Evolutionary conservation across 2,329 filamentous ascomycete genomes (phyloP), one percentile per base, ranked within the genome.

Genomic region (Thelonectria rubi): DNA sequence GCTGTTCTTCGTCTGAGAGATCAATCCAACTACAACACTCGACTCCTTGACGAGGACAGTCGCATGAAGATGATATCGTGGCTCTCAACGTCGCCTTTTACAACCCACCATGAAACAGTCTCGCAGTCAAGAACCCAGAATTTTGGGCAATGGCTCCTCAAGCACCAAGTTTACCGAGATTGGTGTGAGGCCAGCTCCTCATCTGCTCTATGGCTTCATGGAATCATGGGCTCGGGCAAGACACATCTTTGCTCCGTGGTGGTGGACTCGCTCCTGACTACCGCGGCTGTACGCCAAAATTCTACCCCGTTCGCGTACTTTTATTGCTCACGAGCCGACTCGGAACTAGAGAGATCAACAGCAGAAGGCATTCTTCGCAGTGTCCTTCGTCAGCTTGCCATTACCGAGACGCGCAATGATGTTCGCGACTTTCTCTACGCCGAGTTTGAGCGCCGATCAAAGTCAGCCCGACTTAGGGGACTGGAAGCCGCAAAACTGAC

Each of bases 161-260:
- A 14, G 18, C 48, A 51, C 32, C 17, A 39, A 14, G n/a, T 9
- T n/a, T 39, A 21, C 48, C n/a, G 15, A 14, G 17, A 50, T 6
- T 50, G n/a, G 26, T 37, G 30, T 4, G 9, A 37, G 3, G 12
- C 30, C 17, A 50, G 47, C 32, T 37, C 30, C 5, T 50, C 26
- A 1, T 50, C 30, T 3, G 8, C 17, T 14, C 26, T 50, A 12
- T 50, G 30, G 32, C 47, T 50, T 21, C 47, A 50, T 14, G 30
- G 47, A 20, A 50, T 39, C 10, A 37, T 37, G 17, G 47, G 47
- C 17, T 50, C n/a, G 14, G 47, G 47, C n/a, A 50, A 50, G 32
- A 50, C 30, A 15, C 11, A 50, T 17, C 30, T 50, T 50, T 37
- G 11, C 11, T 50, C 15, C 2, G 47, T 50, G 8, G 30, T 50